Conservation (phyloP, 2,329 filamentous ascomycete species). For the Monilinia polystroma region DNA sequence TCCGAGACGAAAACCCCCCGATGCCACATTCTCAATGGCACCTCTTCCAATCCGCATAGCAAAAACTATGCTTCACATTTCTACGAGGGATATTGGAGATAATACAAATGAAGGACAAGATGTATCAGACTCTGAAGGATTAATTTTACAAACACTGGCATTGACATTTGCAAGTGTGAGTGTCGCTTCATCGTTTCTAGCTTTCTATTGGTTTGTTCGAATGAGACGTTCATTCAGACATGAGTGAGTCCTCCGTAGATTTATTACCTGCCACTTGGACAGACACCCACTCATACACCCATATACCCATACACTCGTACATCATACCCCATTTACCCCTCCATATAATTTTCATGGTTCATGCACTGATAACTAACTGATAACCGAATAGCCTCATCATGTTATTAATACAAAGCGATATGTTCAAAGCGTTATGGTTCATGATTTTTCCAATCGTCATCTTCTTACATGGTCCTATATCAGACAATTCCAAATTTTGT, state of each 20-base stretch:
- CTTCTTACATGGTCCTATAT: constrained; percentile 52
- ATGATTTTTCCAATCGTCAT: constrained; percentile 63
- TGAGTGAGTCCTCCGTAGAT: constrained; percentile 50
- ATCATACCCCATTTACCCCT: too few relatives aligned
- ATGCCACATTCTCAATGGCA: constrained; percentile 28
- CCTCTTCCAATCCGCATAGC: constrained; percentile 29
- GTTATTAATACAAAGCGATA: constrained; percentile 69
- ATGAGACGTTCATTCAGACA: constrained; percentile 75
- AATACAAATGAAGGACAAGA: constrained; percentile 20
- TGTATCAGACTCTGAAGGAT: constrained; percentile 29
- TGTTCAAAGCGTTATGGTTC: constrained; percentile 68
- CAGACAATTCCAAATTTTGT: constrained; percentile 57
- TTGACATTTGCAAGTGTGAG: constrained; percentile 52
- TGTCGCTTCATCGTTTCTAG: constrained; percentile 53
- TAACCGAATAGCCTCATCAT: constrained; percentile 61
- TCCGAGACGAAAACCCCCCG: constrained; percentile 3
- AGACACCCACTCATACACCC: too few relatives aligned
- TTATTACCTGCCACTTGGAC: not conserved
- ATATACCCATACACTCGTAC: too few relatives aligned
- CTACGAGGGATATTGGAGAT: constrained; percentile 25
- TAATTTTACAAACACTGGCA: constrained; percentile 38
- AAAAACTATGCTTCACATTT: constrained; percentile 23
- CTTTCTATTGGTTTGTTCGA: constrained; percentile 69
- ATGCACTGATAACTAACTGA: constrained; percentile 25
- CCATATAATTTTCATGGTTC: not conserved